Base-by-base conservation (phyloP, 2,329 filamentous ascomycete species). In the Nemania bipapillata region DNA sequence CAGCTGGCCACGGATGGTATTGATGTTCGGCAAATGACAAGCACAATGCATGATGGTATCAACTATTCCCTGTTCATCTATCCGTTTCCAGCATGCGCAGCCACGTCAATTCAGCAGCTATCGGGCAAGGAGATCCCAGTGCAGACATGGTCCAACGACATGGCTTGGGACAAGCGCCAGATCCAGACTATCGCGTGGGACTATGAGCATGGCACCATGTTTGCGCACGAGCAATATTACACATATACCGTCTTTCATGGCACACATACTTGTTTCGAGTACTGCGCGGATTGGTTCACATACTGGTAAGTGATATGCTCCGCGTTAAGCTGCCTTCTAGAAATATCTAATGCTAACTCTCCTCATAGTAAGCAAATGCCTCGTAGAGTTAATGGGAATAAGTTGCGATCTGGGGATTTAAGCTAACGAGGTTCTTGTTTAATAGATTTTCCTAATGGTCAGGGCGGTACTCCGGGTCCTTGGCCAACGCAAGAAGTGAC, bases 221-320 rank as follows among this genome's bases (percentile, higher is more conserved):
- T 65, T 52, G 71, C 71, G 26, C 6, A 59, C 11, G 4, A 4
- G 2, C 32, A 57, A 9, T 20, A 37, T 4, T 32, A 24, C 9
- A 30, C 45, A 9, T 64, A 69, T n/a, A 72, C 71, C 2, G 65
- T 73, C 59, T 72, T 72, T 52, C 66, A 69, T 32, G 30, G 67
- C 28, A 73, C 71, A 24, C 71, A 73, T 54, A 73, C 71, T n/a
- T 73, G 71, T 40, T 73, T 64, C 49, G 70, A 69, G 58, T 54
- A 47, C n/a, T 73, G 71, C 42, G 54, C 62, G 22, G 30, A 47
- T 5, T 73, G 68, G 71, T 55, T 69, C 30, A 63, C 58, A 11
- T 70, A 68, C 58, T 73, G 63, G 63, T 66, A 52, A 52, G 57
- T 35, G 17, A 15, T 17, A 37, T 1, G 15, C 24, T 28, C 22